phyloP scores from a whole-genome alignment of 305 asterid species.

The Fraxinus dipetala region DNA sequence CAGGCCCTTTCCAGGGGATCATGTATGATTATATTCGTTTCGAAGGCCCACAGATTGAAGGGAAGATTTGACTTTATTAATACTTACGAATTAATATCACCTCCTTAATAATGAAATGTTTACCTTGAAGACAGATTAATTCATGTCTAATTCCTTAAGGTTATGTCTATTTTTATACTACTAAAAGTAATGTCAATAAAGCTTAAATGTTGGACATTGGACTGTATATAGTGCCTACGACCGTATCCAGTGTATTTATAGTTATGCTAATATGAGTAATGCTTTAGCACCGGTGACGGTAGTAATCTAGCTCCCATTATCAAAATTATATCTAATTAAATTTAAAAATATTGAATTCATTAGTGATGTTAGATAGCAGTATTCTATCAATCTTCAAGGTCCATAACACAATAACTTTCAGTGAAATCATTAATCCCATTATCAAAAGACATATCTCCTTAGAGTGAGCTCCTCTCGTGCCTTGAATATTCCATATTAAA shows the following conservation, averaged over 20 bases:
- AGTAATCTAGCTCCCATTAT: no score
- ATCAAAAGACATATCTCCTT: not conserved
- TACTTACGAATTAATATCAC: not conserved
- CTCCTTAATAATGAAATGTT: not conserved
- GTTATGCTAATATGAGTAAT: not conserved
- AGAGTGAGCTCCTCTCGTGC: not conserved
- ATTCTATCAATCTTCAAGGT: not conserved
- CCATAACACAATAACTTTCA: not conserved
- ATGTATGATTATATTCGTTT: constrained; percentile 31
- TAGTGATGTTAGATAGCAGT: not conserved
- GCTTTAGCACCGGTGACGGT: not conserved
- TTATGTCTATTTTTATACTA: not conserved
- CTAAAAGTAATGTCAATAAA: not conserved
- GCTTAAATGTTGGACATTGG: not conserved
- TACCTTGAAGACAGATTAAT: not conserved
- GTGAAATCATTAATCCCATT: not conserved
- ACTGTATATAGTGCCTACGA: not conserved
- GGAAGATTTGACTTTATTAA: not conserved
- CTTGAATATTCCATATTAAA: not conserved
- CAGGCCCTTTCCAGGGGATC: constrained; percentile 23
- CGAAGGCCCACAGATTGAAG: constrained; percentile 19
- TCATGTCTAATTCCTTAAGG: not conserved
- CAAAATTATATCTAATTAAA: not conserved
- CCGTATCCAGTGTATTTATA: not conserved
- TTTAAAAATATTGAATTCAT: not conserved